Conservation (phyloP, 148 eudicot species). For the Silene uniflora region DNA sequence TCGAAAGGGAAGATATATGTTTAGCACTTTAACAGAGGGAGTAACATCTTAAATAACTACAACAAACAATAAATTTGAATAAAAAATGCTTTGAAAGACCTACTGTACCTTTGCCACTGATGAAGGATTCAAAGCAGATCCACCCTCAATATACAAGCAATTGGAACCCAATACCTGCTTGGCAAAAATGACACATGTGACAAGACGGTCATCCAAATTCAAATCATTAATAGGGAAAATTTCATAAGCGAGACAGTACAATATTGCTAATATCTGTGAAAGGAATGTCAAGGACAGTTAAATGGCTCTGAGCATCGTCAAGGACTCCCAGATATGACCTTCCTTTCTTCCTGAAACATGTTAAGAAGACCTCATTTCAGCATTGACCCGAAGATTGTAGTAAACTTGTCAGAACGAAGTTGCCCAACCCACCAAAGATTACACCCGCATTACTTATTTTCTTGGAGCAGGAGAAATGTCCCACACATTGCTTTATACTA, state of each 20-base stretch:
- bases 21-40: not conserved
- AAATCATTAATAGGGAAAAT: not conserved
- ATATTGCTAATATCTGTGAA: slow-evolving; percentile 82
- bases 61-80: not conserved
- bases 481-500: not conserved
- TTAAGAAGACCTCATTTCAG: slow-evolving; percentile 18
- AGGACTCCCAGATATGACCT: slow-evolving; percentile 70
- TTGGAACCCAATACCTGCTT: slow-evolving; percentile 47
- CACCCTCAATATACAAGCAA: slow-evolving; percentile 77
- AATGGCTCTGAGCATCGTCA: slow-evolving; percentile 52
- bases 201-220: slow-evolving; percentile 5
- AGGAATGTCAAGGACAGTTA: slow-evolving; percentile 63
- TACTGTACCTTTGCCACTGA: slow-evolving; percentile 79
- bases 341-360: slow-evolving; percentile 78
- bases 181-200: slow-evolving; percentile 20
- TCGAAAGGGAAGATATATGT: not conserved
- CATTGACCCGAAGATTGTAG: not conserved
- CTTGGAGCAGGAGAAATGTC: not conserved
- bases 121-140: slow-evolving; percentile 67
- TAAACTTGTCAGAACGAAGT: not conserved
- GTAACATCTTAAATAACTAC: not conserved
- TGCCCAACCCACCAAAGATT: not conserved
- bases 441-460: not conserved
- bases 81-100: not conserved
- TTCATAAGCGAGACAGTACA: slow-evolving; percentile 33